Conservation (phyloP, 2,329 filamentous ascomycete species). For the Fusarium mangiferae region DNA sequence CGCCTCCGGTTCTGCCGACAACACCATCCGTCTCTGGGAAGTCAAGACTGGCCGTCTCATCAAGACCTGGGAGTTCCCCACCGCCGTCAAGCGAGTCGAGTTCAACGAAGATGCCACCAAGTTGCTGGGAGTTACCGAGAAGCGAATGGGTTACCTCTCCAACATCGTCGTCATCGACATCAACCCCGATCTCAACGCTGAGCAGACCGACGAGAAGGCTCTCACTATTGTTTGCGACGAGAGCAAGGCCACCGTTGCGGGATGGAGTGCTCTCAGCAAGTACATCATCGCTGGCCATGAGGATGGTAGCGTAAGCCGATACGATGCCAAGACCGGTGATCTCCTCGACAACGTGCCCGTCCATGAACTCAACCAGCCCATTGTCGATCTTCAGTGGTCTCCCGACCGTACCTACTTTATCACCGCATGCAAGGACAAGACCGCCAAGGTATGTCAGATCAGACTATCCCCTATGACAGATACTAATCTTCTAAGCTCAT, state of each 20-base stretch:
- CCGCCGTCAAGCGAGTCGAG: slow-evolving; percentile 96
- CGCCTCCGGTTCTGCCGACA: slow-evolving; percentile 95
- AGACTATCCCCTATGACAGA: not conserved
- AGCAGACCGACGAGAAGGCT: slow-evolving; percentile 84
- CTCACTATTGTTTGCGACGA: slow-evolving; percentile 93
- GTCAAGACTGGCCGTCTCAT: slow-evolving; percentile 90
- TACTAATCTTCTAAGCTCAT: slow-evolving; percentile 68
- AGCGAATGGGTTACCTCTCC: slow-evolving; percentile 95
- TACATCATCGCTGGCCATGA: slow-evolving; percentile 99
- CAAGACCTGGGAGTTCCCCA: slow-evolving; percentile 98
- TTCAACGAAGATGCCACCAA: slow-evolving; percentile 94
- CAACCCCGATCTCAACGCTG: slow-evolving; percentile 81
- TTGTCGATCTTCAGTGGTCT: slow-evolving; percentile 96
- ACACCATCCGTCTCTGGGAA: slow-evolving; percentile 98
- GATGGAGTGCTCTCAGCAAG: slow-evolving; percentile 92
- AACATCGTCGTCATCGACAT: slow-evolving; percentile 95
- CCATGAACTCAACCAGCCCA: slow-evolving; percentile 84
- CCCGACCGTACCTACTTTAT: slow-evolving; percentile 97
- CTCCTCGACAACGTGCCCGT: slow-evolving; percentile 81
- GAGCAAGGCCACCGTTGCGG: slow-evolving; percentile 96
- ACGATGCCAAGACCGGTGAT: slow-evolving; percentile 92
- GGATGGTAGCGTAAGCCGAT: slow-evolving; percentile 91
- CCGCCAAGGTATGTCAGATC: slow-evolving; percentile 74
- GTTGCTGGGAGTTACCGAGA: slow-evolving; percentile 95
- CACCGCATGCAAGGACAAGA: slow-evolving; percentile 98